Percentiles rank a stretch among this genome's conserved stretches.
Conservation (phyloP, 2,329 filamentous ascomycete genomes). For the Dothideomycetes sp. region DNA sequence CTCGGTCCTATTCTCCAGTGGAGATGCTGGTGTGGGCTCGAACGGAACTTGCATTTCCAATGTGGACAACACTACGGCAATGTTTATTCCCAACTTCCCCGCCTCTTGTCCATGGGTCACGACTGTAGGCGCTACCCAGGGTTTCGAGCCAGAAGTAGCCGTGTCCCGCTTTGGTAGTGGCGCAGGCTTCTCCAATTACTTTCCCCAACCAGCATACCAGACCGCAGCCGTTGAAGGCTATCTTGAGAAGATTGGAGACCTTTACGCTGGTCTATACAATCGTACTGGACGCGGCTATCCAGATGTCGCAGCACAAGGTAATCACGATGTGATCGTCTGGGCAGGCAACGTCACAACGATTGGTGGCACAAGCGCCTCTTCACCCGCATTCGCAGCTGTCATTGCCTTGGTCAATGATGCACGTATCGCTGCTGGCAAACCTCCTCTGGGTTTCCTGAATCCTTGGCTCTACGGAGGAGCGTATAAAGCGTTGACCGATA, state of each 20-base stretch:
- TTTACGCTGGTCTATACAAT: slow-evolving; percentile 33
- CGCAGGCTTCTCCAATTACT: slow-evolving; percentile 33
- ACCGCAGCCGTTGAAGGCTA: slow-evolving; percentile 27
- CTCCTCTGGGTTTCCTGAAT: slow-evolving; percentile 47
- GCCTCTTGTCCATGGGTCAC: slow-evolving; percentile 37
- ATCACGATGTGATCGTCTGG: slow-evolving; percentile 33
- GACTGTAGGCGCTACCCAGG: slow-evolving; percentile 32
- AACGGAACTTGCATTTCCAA: slow-evolving; percentile 25
- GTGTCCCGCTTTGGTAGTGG: slow-evolving; percentile 31
- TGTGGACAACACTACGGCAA: slow-evolving; percentile 33
- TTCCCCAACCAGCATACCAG: slow-evolving; percentile 31
- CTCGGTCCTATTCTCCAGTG: slow-evolving; percentile 49
- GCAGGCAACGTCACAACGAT: slow-evolving; percentile 32
- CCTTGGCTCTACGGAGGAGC: slow-evolving; percentile 46
- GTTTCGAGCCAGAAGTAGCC: slow-evolving; percentile 31
- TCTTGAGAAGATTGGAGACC: slow-evolving; percentile 26
- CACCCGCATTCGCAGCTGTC: slow-evolving; percentile 48
- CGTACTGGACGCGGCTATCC: slow-evolving; percentile 31
- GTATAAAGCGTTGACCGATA: slow-evolving; percentile 39
- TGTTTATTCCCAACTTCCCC: slow-evolving; percentile 35
- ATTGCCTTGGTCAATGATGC: slow-evolving; percentile 53
- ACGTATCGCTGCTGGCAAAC: slow-evolving; percentile 37
- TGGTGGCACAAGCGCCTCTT: slow-evolving; percentile 45
- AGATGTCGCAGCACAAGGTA: slow-evolving; percentile 41
- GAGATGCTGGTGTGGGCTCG: slow-evolving; percentile 46